Evolutionary conservation across 2,329 filamentous ascomycete species (phyloP), one percentile per base, ranked within the genome.

Genomic region (Pseudocercospora fijiensis): DNA sequence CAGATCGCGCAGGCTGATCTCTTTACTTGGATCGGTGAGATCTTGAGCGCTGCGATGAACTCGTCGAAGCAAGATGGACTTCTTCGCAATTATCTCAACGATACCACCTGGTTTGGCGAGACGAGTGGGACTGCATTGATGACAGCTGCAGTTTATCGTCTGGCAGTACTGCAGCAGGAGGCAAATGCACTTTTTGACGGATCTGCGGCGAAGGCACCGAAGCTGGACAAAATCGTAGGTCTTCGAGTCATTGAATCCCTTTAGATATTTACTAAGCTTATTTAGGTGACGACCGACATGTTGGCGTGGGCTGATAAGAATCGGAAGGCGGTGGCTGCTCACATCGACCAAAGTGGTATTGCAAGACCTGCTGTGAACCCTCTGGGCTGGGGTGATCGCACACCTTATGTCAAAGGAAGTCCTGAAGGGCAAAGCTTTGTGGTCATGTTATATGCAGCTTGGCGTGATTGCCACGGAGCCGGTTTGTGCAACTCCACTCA

Each of bases 41-140:
- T 82, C 59, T 47, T 80, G 55, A 70, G 78, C 60, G 77, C 71
- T 5, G 75, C 70, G 7, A 77, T 76, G 57, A 69, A 65, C 41
- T 70, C 68, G 13, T 24, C 28, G 0, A 65, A 60, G 37, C 74
- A 72, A 7, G 72, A 79, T 61, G 63, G 63, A 16, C 43, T 67
- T 2, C 28, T 69, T 53, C 64, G 61, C 13, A 67, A 69, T 18
- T 66, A 66, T 57, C 33, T 64, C 20, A 53, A 59, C 7, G 65
- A 66, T 27, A 60, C 37, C 1, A 62, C 56, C 3, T 82, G 80
- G 78, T 83, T 79, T 68, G 80, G 77, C 1, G 82, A 84, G 69
- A 77, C 79, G 5, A 78, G 80, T 13, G 82, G 82, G 9, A 84
- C 81, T 6, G 75, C 80, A 3, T 64, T 83, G 28, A 65, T 83